These are phyloP conservation scores for Silene vulgaris DNA, from an alignment of 179 eudicot genomes.

Conservation along the genomic window DNA sequence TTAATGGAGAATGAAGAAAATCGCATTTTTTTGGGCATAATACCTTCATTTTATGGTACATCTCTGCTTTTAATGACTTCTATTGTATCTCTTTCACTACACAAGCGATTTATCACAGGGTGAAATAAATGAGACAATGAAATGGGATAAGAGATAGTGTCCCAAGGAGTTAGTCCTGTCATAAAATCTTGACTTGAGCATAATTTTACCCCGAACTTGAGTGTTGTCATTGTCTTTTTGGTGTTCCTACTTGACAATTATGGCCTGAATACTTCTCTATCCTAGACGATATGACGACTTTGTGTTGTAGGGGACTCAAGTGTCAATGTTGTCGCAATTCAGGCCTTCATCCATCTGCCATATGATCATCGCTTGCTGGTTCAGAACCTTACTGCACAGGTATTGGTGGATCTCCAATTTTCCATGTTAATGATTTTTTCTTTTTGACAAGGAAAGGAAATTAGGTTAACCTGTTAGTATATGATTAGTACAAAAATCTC, in stretches of 20 bases:
- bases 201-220: background rate
- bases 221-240: background rate
- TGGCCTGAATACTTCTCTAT: background rate
- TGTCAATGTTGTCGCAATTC: conserved; percentile 66
- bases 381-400: conserved; percentile 87
- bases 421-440: too few relatives aligned
- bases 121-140: background rate
- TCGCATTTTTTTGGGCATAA: background rate
- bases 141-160: background rate
- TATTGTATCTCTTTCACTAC: background rate
- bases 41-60: background rate
- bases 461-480: too few relatives aligned
- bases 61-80: background rate
- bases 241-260: background rate
- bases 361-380: conserved; percentile 63
- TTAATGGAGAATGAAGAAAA: too few relatives aligned
- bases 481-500: too few relatives aligned
- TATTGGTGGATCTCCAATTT: conserved; percentile 15
- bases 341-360: conserved; percentile 75
- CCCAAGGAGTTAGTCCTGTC: background rate
- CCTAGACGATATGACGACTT: background rate
- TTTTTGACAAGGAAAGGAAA: too few relatives aligned
- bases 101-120: background rate
- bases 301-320: conserved; percentile 49
- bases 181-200: background rate